Evolutionary conservation across 257 asterid genomes (phyloP).

Genomic region (Thymus quinquecostatus): DNA sequence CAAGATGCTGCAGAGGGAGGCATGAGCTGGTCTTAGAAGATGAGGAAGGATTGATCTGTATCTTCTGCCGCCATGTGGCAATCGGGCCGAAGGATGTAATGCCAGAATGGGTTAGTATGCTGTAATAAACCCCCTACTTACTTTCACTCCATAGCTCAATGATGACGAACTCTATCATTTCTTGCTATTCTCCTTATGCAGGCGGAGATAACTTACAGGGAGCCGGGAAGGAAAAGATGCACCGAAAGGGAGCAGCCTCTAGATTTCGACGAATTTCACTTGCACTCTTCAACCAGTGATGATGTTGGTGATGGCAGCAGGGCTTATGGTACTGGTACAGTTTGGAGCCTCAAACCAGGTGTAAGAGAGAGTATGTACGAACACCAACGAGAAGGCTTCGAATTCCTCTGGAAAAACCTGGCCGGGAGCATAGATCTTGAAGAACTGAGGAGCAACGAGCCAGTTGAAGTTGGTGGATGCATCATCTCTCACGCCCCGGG

Average conservation of each 20-base stretch:
- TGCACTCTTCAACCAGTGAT: slow-evolving; percentile 18
- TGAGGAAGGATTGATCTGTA: slow-evolving; percentile 46
- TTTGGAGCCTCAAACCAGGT: slow-evolving; percentile 56
- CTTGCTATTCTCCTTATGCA: slow-evolving; percentile 19
- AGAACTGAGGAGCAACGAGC: slow-evolving; percentile 38
- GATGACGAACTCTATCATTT: slow-evolving; percentile 23
- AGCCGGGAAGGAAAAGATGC: slow-evolving; percentile 17
- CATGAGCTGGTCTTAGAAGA: slow-evolving; percentile 47
- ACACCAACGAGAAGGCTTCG: slow-evolving; percentile 72
- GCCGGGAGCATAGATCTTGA: slow-evolving; percentile 48
- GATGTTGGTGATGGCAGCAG: not conserved
- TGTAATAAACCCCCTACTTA: not conserved
- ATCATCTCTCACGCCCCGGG: slow-evolving; percentile 82
- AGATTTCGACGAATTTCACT: slow-evolving; percentile 24
- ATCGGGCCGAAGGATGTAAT: slow-evolving; percentile 43
- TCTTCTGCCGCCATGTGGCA: slow-evolving; percentile 38
- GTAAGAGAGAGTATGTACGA: slow-evolving; percentile 43
- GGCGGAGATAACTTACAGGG: slow-evolving; percentile 28
- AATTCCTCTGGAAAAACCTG: slow-evolving; percentile 67
- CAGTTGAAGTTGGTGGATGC: slow-evolving; percentile 62
- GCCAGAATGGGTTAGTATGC: slow-evolving; percentile 56
- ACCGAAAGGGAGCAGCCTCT: slow-evolving; percentile 17
- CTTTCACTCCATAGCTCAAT: not conserved
- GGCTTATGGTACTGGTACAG: slow-evolving; percentile 36
- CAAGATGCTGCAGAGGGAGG: slow-evolving; percentile 40